Percentiles rank a stretch among this genome's conserved stretches.
These are phyloP conservation scores for Ensete glaucum DNA, from an alignment of 176 grass and related monocot genomes.

Conservation along the genomic window DNA sequence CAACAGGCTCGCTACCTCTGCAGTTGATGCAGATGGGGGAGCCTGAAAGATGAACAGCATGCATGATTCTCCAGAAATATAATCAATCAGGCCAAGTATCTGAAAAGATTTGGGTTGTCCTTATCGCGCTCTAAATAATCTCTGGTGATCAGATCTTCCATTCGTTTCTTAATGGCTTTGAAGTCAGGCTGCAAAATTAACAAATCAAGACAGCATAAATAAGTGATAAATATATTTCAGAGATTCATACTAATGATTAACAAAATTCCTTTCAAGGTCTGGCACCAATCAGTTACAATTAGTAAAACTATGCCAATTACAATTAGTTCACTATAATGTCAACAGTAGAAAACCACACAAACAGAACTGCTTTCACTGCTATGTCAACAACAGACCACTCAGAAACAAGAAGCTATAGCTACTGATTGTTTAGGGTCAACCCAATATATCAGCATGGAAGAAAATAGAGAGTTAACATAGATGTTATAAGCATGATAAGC, in stretches of 20 bases:
- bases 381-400: too few relatives aligned
- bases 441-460: neutral
- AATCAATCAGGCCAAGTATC: slow-evolving; percentile 58
- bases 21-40: neutral
- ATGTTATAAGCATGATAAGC: neutral
- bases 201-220: neutral
- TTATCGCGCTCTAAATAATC: slow-evolving; percentile 69
- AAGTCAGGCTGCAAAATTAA: slow-evolving; percentile 51
- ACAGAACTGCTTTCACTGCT: too few relatives aligned
- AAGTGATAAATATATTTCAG: neutral
- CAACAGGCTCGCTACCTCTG: neutral
- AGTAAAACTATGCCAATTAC: neutral
- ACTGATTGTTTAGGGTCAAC: neutral
- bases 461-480: neutral
- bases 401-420: neutral
- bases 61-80: neutral
- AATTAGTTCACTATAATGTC: neutral
- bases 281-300: too few relatives aligned
- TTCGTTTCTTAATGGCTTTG: slow-evolving; percentile 74
- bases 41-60: neutral
- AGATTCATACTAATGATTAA: neutral
- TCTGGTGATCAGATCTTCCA: slow-evolving; percentile 71
- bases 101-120: slow-evolving; percentile 61
- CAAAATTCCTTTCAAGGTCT: too few relatives aligned
- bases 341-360: neutral